These are phyloP conservation scores for Volvox africanus DNA, from an alignment of 139 green algal species.

Conservation along the genomic window DNA sequence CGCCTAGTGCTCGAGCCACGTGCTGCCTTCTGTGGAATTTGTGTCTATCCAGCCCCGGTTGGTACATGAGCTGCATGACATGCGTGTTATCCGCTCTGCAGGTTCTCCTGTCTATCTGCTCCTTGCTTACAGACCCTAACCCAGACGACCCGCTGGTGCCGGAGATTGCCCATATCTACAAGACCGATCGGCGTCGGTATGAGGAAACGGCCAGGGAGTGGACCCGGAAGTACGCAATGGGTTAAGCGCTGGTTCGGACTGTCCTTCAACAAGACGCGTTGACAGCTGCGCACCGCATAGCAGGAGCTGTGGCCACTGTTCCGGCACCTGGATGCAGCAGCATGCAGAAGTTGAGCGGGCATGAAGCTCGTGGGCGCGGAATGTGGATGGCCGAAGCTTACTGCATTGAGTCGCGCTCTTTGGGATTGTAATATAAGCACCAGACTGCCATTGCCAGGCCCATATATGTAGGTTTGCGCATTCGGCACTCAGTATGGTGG, in stretches of 20 bases:
- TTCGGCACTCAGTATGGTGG: no score
- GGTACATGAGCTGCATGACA: no score
- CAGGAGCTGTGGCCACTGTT: neutral
- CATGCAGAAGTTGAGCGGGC: neutral
- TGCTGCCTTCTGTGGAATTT: no score
- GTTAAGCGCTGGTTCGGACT: conserved; percentile 44
- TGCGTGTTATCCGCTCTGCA: conserved; percentile 46
- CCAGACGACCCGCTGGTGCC: conserved; percentile 97
- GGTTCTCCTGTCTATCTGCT: conserved; percentile 97
- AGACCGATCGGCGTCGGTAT: conserved; percentile 90
- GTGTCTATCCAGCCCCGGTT: no score
- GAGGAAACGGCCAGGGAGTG: conserved; percentile 95
- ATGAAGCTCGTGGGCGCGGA: neutral
- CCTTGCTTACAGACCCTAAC: conserved; percentile 98
- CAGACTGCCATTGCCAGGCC: neutral
- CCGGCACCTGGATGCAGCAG: neutral
- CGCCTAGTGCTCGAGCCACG: no score
- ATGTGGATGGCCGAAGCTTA: neutral
- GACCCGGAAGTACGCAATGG: conserved; percentile 97
- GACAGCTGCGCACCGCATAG: neutral
- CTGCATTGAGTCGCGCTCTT: neutral
- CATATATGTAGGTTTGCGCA: no score
- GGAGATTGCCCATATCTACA: conserved; percentile 99
- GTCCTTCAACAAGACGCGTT: neutral
- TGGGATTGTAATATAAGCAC: conserved; percentile 3